phyloP scores from a whole-genome alignment of 768 basidiomycete species.

The Russula brevipes region DNA sequence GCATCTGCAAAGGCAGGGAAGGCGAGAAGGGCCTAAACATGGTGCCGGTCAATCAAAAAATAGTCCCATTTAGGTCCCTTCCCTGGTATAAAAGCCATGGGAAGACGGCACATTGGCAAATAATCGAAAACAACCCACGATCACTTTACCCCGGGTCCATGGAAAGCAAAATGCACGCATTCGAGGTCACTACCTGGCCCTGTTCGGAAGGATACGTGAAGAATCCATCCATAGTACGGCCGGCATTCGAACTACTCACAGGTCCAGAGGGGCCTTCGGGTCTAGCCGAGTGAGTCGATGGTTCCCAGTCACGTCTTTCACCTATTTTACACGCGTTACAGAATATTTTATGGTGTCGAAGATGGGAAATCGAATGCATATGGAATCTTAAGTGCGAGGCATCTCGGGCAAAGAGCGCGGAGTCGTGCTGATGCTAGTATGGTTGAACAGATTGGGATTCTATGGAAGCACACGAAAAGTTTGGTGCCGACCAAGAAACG shows the following conservation, averaged over 20 bases:
- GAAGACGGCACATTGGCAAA: neutral
- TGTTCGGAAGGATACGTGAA: conserved; percentile 14
- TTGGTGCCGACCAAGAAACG: neutral
- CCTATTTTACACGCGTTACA: neutral
- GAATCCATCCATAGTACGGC: neutral
- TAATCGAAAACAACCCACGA: neutral
- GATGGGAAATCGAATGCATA: conserved; percentile 7
- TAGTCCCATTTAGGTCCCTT: no score
- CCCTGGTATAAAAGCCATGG: no score
- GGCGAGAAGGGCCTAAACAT: neutral
- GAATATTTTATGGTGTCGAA: conserved; percentile 7
- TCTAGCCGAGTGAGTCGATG: conserved; percentile 3
- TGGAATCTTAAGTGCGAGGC: neutral
- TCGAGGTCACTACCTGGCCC: conserved; percentile 11
- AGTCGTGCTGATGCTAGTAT: neutral
- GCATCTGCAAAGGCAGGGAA: no score
- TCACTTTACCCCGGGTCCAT: neutral
- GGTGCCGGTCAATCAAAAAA: neutral
- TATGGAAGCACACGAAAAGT: conserved; percentile 1
- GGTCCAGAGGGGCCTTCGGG: conserved; percentile 3
- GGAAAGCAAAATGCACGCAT: conserved; percentile 1
- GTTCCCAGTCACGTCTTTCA: neutral
- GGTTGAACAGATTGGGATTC: conserved; percentile 9
- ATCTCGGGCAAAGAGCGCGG: neutral
- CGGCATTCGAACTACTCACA: neutral